These are phyloP conservation scores for Golubevia pallescens DNA, from an alignment of 1,284 basidiomycete species.

Conservation along the genomic window DNA sequence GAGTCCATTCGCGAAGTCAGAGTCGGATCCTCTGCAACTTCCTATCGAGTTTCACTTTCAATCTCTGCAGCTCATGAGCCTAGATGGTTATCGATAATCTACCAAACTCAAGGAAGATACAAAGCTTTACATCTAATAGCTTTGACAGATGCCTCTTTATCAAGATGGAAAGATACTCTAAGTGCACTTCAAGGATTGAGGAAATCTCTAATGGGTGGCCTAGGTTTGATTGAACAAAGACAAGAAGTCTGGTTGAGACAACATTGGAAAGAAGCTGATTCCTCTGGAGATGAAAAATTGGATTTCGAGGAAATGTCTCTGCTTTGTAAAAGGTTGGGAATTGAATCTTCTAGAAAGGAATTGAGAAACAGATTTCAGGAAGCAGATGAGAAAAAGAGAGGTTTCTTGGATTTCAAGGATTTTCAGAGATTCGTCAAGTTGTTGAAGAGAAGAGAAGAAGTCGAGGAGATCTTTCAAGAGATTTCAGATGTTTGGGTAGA, in stretches of 20 bases:
- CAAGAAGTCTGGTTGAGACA: slow-evolving; percentile 50
- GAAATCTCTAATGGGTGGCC: slow-evolving; percentile 13
- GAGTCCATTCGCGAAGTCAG: slow-evolving; percentile 58
- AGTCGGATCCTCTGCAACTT: slow-evolving; percentile 42
- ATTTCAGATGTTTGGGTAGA: neutral
- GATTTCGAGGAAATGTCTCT: slow-evolving; percentile 38
- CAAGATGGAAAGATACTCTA: slow-evolving; percentile 47
- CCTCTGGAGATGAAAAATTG: slow-evolving; percentile 36
- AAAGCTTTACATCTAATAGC: slow-evolving; percentile 60
- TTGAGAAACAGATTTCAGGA: slow-evolving; percentile 39
- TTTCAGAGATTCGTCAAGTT: slow-evolving; percentile 56
- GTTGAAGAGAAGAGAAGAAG: slow-evolving; percentile 43
- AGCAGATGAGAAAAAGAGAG: slow-evolving; percentile 38
- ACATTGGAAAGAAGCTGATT: slow-evolving; percentile 49
- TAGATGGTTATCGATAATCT: slow-evolving; percentile 59
- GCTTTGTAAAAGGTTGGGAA: slow-evolving; percentile 50
- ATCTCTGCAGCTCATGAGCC: slow-evolving; percentile 49
- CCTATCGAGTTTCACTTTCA: slow-evolving; percentile 49
- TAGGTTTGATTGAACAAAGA: slow-evolving; percentile 20
- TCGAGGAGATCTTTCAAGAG: slow-evolving; percentile 39
- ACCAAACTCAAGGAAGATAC: slow-evolving; percentile 53
- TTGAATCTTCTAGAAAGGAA: slow-evolving; percentile 39
- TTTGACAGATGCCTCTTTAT: slow-evolving; percentile 33
- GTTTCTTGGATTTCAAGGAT: slow-evolving; percentile 53
- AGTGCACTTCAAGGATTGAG: slow-evolving; percentile 38